phyloP scores from a whole-genome alignment of 139 green algal species.

The Chloropicon primus region DNA sequence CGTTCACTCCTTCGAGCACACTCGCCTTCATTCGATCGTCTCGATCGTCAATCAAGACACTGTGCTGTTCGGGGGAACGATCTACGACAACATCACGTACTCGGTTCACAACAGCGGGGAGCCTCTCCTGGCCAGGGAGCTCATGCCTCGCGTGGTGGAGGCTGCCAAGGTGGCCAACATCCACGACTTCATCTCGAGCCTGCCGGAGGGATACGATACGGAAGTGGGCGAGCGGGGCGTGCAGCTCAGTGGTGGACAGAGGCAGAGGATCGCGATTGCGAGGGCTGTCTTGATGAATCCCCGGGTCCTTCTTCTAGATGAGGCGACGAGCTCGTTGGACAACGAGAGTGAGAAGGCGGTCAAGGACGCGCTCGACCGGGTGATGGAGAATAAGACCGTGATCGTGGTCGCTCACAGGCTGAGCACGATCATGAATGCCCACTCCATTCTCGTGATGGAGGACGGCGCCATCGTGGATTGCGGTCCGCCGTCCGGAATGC shows the following conservation, averaged over 20 bases:
- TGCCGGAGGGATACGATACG: slow-evolving; percentile 2
- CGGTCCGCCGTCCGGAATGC: background rate
- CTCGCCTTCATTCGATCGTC: slow-evolving; percentile 14
- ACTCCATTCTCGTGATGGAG: background rate
- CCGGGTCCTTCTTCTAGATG: slow-evolving; percentile 31
- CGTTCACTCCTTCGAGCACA: slow-evolving; percentile 17
- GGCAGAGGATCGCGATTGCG: slow-evolving; percentile 64
- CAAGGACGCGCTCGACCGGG: slow-evolving; percentile 1
- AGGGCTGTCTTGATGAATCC: slow-evolving; percentile 61
- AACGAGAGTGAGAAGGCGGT: slow-evolving; percentile 20
- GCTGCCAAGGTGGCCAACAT: background rate
- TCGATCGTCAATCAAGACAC: background rate
- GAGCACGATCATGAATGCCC: background rate
- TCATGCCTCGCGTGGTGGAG: background rate
- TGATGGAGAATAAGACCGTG: background rate
- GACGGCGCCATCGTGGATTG: background rate
- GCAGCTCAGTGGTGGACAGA: slow-evolving; percentile 8
- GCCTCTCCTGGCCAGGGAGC: background rate
- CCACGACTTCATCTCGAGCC: background rate
- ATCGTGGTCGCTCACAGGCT: slow-evolving; percentile 5
- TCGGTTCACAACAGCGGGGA: background rate
- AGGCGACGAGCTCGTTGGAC: slow-evolving; percentile 27
- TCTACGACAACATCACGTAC: too few species aligned
- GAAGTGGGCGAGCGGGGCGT: slow-evolving; percentile 17
- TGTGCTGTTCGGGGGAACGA: background rate